Percentiles rank a stretch among this genome's conserved stretches.
phyloP scores from a whole-genome alignment of 2,329 filamentous ascomycete genomes.

The Penicillium sp. region DNA sequence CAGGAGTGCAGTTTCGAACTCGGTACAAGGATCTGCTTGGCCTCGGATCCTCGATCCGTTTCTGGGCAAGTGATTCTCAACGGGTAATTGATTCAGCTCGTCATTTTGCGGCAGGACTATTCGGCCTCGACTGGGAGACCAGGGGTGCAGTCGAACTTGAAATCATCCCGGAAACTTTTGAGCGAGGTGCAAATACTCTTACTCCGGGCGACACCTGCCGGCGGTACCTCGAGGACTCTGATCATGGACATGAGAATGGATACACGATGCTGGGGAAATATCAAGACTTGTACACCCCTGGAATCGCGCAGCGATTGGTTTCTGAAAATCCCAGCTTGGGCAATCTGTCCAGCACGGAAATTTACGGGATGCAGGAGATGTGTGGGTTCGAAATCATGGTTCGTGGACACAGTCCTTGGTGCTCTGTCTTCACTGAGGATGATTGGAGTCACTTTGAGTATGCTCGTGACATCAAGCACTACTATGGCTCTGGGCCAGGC shows the following conservation, averaged over 20 bases:
- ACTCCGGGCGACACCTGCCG: constrained; percentile 49
- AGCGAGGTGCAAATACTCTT: constrained; percentile 50
- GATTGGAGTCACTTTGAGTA: constrained; percentile 55
- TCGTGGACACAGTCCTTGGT: constrained; percentile 51
- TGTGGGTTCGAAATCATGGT: constrained; percentile 55
- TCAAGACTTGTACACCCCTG: neutral
- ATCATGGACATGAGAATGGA: neutral
- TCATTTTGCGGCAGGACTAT: constrained; percentile 52
- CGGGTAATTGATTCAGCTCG: constrained; percentile 53
- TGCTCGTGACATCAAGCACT: constrained; percentile 53
- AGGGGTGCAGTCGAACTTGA: constrained; percentile 39
- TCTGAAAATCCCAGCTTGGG: constrained; percentile 25
- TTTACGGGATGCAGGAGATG: constrained; percentile 57
- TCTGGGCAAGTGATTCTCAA: constrained; percentile 52
- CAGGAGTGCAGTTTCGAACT: constrained; percentile 49
- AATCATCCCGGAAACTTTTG: constrained; percentile 48
- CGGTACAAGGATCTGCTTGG: constrained; percentile 37
- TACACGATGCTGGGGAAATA: neutral
- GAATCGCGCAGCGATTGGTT: constrained; percentile 1
- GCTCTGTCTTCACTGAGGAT: constrained; percentile 48
- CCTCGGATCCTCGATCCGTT: constrained; percentile 26
- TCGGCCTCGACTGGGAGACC: constrained; percentile 45
- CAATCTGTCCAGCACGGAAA: constrained; percentile 44
- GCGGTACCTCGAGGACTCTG: constrained; percentile 32
- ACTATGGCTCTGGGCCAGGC: constrained; percentile 54